Conservation (phyloP, 352 stramenopile genomes). For the Chrysophaeum taylorii region DNA sequence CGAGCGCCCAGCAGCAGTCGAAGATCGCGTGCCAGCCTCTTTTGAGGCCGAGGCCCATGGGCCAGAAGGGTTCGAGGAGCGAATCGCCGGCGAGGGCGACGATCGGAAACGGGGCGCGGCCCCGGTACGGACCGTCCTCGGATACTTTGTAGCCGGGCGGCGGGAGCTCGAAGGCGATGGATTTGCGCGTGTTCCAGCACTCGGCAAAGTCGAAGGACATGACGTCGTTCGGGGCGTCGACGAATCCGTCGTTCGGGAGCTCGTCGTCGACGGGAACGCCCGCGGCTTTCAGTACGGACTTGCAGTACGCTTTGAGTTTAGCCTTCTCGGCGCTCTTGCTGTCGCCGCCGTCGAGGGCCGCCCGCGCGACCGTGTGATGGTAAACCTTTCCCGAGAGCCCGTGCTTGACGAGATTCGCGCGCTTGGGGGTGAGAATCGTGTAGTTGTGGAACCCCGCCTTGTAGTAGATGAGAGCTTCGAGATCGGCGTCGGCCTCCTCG, state of each 20-base stretch:
- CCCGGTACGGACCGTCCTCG: not conserved
- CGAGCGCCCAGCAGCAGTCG: not conserved
- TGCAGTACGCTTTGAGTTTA: not conserved
- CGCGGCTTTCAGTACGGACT: not conserved
- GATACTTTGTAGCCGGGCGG: not conserved
- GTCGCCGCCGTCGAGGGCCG: not conserved
- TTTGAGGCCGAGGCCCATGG: not conserved
- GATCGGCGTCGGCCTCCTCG: not conserved
- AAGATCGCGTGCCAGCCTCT: not conserved
- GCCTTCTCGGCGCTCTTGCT: not conserved
- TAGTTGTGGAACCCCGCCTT: not conserved
- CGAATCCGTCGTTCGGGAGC: not conserved
- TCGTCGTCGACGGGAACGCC: not conserved
- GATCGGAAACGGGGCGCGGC: not conserved
- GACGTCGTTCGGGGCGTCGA: not conserved
- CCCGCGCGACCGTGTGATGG: not conserved
- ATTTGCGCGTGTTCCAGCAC: not conserved
- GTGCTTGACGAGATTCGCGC: not conserved
- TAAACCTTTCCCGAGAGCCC: not conserved
- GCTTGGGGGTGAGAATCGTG: not conserved
- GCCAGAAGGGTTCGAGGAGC: not conserved
- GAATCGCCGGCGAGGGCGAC: not conserved
- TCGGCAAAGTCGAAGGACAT: not conserved
- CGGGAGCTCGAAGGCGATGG: not conserved
- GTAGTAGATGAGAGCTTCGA: not conserved